phyloP scores from a whole-genome alignment of 2,329 filamentous ascomycete species.

The Aspergillus sp. region DNA sequence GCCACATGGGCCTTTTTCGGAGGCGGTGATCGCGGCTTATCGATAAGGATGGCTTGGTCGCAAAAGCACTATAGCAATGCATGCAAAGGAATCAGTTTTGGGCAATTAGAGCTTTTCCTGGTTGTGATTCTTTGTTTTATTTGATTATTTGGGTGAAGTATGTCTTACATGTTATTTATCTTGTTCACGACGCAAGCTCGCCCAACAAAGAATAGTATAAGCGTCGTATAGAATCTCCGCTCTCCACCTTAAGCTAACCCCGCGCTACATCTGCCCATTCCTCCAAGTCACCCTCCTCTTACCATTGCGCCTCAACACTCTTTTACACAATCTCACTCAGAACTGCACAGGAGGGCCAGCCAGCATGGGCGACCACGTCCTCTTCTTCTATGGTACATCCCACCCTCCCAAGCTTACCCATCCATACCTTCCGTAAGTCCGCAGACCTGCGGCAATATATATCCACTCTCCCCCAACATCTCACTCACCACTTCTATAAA shows the following conservation, averaged over 20 bases:
- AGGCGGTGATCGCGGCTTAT: slow-evolving; percentile 21
- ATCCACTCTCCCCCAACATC: not conserved
- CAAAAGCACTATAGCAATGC: not conserved
- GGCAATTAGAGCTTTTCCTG: not conserved
- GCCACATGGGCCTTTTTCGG: slow-evolving; percentile 19
- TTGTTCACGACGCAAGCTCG: not conserved
- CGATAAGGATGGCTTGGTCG: slow-evolving; percentile 13
- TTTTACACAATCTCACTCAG: not conserved
- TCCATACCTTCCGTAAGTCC: not conserved
- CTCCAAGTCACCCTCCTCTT: not conserved
- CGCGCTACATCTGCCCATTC: not conserved
- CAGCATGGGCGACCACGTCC: slow-evolving; percentile 50
- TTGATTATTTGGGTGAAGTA: not conserved
- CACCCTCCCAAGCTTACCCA: not conserved
- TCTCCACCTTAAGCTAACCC: not conserved
- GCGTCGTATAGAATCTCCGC: not conserved
- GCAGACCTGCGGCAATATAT: not conserved
- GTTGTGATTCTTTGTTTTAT: not conserved
- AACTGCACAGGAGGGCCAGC: not conserved
- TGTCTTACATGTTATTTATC: not conserved
- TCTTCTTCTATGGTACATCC: slow-evolving; percentile 63
- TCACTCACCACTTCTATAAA: not conserved
- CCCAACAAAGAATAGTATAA: not conserved
- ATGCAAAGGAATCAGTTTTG: not conserved
- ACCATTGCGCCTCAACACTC: not conserved